A percentile compares a stretch with the other conserved stretches of the same genome.
These are phyloP conservation scores for Tilletia indica DNA, from an alignment of 1,284 basidiomycete species.

Conservation along the genomic window DNA sequence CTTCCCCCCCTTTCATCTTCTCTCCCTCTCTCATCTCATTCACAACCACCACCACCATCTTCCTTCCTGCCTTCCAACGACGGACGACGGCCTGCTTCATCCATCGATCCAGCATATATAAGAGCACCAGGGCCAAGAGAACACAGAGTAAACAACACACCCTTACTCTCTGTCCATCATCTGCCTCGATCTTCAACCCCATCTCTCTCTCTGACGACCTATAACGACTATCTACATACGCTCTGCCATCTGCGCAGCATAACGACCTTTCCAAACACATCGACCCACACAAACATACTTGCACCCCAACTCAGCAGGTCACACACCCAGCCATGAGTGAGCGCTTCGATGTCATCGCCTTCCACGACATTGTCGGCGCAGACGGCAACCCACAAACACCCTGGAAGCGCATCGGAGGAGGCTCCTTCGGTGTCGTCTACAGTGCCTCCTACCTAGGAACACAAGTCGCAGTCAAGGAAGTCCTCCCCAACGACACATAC, in stretches of 20 bases:
- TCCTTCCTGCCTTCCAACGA: neutral
- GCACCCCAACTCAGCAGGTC: neutral
- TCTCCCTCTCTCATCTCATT: neutral
- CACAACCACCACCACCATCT: neutral
- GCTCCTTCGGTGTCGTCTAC: constrained; percentile 50
- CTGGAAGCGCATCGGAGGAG: constrained; percentile 38
- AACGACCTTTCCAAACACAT: neutral
- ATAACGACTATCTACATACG: too few species aligned
- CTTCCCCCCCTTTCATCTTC: neutral
- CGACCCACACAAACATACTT: neutral
- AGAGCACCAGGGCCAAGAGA: neutral
- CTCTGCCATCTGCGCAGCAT: too few species aligned
- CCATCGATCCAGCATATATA: neutral
- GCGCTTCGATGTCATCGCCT: constrained; percentile 51
- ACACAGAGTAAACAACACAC: neutral
- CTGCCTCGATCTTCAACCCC: neutral
- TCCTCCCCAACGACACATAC: constrained; percentile 81
- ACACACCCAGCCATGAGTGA: constrained; percentile 32
- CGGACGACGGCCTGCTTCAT: neutral
- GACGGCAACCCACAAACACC: constrained; percentile 31
- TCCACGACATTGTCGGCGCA: constrained; percentile 46
- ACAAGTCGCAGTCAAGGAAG: constrained; percentile 94
- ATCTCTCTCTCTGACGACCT: neutral
- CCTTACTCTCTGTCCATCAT: neutral
- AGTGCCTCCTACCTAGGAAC: constrained; percentile 85